phyloP scores from a whole-genome alignment of 1,284 basidiomycete species.

The Boletus semigastroideus region DNA sequence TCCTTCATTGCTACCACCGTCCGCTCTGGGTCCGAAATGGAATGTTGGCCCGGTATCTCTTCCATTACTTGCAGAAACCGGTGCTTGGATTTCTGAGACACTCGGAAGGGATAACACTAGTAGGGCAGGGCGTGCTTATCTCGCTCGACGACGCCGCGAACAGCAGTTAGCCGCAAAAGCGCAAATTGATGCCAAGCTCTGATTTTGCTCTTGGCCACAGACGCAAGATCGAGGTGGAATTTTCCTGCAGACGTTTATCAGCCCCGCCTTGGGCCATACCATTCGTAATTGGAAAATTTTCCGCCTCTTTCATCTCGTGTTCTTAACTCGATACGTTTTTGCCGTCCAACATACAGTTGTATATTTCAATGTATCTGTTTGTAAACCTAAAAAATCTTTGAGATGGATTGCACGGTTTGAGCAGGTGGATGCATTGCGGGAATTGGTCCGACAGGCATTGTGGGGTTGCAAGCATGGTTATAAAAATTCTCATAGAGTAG shows the following conservation, averaged over 20 bases:
- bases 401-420: too few species aligned
- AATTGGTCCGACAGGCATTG: too few species aligned
- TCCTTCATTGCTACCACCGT: neutral
- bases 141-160: slow-evolving; percentile 50
- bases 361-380: too few species aligned
- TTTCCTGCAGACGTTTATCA: neutral
- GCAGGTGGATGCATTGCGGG: too few species aligned
- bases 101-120: slow-evolving; percentile 73
- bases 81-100: slow-evolving; percentile 76
- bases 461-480: too few species aligned
- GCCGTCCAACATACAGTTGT: neutral
- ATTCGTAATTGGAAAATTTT: neutral
- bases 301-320: neutral
- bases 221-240: neutral
- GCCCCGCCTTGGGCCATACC: neutral
- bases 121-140: slow-evolving; percentile 77
- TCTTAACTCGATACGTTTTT: neutral
- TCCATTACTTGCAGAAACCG: slow-evolving; percentile 67
- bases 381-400: too few species aligned
- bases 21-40: slow-evolving; percentile 43
- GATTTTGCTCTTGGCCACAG: neutral
- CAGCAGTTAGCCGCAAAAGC: slow-evolving; percentile 27
- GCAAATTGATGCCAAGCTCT: slow-evolving; percentile 8
- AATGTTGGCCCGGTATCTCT: slow-evolving; percentile 65
- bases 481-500: too few species aligned